Percentiles rank a stretch among this genome's conserved stretches.
These are phyloP conservation scores for Yamadazyma siamensis DNA, from an alignment of 1,139 yeast species.

Conservation along the genomic window DNA sequence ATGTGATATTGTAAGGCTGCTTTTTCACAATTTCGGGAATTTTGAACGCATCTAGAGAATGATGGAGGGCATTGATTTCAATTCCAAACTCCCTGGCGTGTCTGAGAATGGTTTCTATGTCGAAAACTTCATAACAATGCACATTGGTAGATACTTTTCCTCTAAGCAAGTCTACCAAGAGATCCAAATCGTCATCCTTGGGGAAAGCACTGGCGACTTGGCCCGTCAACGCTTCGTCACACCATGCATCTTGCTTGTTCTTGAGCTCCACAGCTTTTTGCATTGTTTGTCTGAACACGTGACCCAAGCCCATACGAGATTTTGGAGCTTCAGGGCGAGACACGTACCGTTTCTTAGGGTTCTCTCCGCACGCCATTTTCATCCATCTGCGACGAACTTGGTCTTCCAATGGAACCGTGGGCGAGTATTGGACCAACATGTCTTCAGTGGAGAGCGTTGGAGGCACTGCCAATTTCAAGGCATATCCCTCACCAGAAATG, in stretches of 20 bases:
- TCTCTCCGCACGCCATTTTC: slow-evolving; percentile 9
- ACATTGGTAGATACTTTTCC: slow-evolving; percentile 6
- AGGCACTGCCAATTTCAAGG: slow-evolving; percentile 5
- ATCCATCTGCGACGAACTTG: slow-evolving; percentile 3
- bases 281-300: slow-evolving; percentile 7
- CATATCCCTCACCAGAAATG: slow-evolving; percentile 7
- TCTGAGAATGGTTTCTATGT: slow-evolving; percentile 6
- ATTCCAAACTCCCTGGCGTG: slow-evolving; percentile 7
- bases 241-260: slow-evolving; percentile 7
- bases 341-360: slow-evolving; percentile 6
- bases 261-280: slow-evolving; percentile 4
- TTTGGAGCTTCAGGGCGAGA: slow-evolving; percentile 5
- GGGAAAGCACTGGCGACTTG: slow-evolving; percentile 3
- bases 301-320: slow-evolving; percentile 7
- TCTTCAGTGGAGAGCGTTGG: slow-evolving; percentile 4
- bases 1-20: slow-evolving; percentile 5
- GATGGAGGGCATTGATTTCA: slow-evolving; percentile 7
- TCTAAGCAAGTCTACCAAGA: slow-evolving; percentile 5
- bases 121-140: slow-evolving; percentile 7
- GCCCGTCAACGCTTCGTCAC: slow-evolving; percentile 2
- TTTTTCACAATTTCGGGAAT: slow-evolving; percentile 5
- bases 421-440: slow-evolving; percentile 4
- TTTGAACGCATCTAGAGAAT: slow-evolving; percentile 6
- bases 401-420: neutral
- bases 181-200: slow-evolving; percentile 4